These are phyloP conservation scores for Phytopythium boreale DNA, from an alignment of 352 stramenopile genomes.

Conservation along the genomic window DNA sequence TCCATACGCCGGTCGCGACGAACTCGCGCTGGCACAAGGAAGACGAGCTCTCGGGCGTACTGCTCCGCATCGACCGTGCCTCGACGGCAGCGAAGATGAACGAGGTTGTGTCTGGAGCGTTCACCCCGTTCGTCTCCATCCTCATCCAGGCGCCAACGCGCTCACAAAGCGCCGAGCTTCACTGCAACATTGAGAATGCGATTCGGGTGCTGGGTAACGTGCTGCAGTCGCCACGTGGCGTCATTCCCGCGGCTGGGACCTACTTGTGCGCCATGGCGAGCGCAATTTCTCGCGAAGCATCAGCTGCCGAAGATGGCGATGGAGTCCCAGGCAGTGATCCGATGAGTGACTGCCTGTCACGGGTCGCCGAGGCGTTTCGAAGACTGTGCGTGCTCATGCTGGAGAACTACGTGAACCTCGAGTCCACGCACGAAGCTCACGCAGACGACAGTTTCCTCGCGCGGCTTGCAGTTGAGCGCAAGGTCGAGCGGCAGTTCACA, in stretches of 20 bases:
- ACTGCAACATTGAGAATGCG: not conserved
- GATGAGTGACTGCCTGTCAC: not conserved
- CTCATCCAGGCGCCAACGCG: slow-evolving; percentile 6
- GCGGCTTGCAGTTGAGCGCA: not conserved
- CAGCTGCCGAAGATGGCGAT: not conserved
- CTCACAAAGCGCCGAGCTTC: not conserved
- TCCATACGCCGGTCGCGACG: not conserved
- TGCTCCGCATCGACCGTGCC: not conserved
- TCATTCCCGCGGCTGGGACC: not conserved
- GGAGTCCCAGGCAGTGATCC: not conserved
- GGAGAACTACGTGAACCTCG: not conserved
- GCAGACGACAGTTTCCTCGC: not conserved
- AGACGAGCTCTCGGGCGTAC: not conserved
- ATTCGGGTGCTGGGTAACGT: not conserved
- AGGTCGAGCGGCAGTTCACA: slow-evolving; percentile 4
- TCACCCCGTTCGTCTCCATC: not conserved
- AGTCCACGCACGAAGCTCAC: not conserved
- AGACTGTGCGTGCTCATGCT: not conserved
- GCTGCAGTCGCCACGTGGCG: not conserved
- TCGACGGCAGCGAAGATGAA: not conserved
- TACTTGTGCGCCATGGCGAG: slow-evolving; percentile 5
- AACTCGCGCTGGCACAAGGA: slow-evolving; percentile 4
- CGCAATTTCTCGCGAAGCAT: not conserved
- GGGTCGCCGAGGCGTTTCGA: not conserved
- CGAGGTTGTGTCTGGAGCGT: not conserved